Conservation (phyloP, 257 asterid species). For the Echites panduratus region DNA sequence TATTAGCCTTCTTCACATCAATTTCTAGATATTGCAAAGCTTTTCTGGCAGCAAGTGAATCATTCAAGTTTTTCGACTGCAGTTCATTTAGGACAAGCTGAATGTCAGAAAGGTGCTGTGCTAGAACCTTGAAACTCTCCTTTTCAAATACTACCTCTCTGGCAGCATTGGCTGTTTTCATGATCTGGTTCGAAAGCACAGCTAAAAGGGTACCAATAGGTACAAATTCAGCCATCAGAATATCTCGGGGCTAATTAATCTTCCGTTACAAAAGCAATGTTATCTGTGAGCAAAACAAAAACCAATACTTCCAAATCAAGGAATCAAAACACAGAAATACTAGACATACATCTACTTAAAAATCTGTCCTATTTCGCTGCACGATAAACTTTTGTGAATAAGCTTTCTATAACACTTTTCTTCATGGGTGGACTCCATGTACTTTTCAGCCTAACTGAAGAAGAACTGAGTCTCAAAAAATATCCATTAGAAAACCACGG, state of each 20-base stretch:
- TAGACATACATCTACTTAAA: background rate
- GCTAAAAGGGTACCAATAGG: constrained; percentile 53
- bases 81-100: constrained; percentile 45
- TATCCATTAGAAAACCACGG: constrained; percentile 1
- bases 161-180: constrained; percentile 50
- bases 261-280: background rate
- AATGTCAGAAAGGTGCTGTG: constrained; percentile 42
- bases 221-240: constrained; percentile 34
- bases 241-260: background rate
- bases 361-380: background rate
- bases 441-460: background rate
- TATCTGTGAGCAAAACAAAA: constrained; percentile 4
- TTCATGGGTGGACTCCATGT: background rate
- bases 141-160: constrained; percentile 45
- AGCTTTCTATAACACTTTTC: background rate
- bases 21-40: constrained; percentile 51
- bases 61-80: constrained; percentile 34
- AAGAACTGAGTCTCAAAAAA: background rate
- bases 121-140: constrained; percentile 45
- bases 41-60: constrained; percentile 46
- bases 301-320: background rate
- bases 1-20: constrained; percentile 46
- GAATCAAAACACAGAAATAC: background rate
- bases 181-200: constrained; percentile 40
- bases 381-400: background rate